These are phyloP conservation scores for Nannochloris sp. DNA, from an alignment of 139 green algal species.

Conservation along the genomic window DNA sequence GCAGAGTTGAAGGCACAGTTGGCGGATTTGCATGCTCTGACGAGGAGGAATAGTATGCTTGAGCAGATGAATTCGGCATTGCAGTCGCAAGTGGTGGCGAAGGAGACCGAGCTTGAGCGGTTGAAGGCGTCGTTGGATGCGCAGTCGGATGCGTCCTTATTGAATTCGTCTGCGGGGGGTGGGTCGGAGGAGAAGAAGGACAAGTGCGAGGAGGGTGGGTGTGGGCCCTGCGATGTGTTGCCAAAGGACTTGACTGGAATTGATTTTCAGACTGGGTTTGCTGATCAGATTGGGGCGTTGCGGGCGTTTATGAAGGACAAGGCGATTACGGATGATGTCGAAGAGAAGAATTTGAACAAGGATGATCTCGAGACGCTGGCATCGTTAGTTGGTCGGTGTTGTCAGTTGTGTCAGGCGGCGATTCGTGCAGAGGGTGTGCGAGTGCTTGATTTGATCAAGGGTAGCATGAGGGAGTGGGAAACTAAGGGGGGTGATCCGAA, in stretches of 20 bases:
- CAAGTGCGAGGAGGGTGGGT: neutral
- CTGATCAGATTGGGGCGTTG: conserved; percentile 12
- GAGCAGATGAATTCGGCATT: conserved; percentile 27
- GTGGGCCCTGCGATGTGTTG: conserved; percentile 13
- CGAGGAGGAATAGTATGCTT: conserved; percentile 25
- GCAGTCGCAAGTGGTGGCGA: conserved; percentile 12
- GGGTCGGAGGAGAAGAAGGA: neutral
- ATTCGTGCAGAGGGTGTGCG: conserved; percentile 22
- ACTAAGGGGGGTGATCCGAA: neutral
- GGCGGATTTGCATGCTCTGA: conserved; percentile 8
- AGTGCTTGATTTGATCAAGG: conserved; percentile 21
- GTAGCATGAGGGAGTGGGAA: neutral
- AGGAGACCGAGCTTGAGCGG: conserved; percentile 23
- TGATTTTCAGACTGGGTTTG: conserved; percentile 25
- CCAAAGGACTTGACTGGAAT: conserved; percentile 16
- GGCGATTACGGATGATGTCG: neutral
- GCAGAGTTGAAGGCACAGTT: conserved; percentile 5
- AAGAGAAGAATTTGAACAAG: neutral
- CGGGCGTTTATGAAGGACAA: conserved; percentile 18
- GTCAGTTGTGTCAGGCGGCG: conserved; percentile 33
- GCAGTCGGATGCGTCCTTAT: conserved; percentile 3
- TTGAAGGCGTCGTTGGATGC: conserved; percentile 20
- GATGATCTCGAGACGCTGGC: conserved; percentile 8
- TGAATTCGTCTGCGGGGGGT: neutral
- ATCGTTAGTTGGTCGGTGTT: conserved; percentile 18